Evolutionary conservation across 2,329 filamentous ascomycete species (phyloP).

Genomic region (Pseudogymnoascus sp.): DNA sequence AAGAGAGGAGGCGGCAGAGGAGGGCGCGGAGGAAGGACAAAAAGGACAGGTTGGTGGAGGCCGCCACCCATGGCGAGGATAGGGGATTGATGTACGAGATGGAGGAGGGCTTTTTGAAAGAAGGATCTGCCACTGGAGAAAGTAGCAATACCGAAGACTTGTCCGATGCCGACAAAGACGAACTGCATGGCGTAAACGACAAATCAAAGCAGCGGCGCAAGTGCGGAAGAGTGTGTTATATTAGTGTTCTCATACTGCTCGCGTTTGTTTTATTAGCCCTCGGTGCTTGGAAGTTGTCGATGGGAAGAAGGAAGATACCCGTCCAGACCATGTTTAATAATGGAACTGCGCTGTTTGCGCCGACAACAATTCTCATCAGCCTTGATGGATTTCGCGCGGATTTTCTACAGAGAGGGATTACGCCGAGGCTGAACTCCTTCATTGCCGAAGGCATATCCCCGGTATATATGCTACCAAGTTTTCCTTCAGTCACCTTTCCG

Average conservation of each 20-base stretch:
- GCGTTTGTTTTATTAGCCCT: conserved; percentile 50
- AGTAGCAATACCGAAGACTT: conserved; percentile 56
- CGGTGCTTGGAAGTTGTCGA: conserved; percentile 51
- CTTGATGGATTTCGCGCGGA: conserved; percentile 94
- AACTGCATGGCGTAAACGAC: conserved; percentile 39
- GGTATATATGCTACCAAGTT: conserved; percentile 86
- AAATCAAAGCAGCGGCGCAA: conserved; percentile 43
- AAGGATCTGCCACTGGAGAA: conserved; percentile 56
- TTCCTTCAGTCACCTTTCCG: conserved; percentile 93
- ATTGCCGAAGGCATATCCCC: conserved; percentile 80
- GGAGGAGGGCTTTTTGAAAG: conserved; percentile 70
- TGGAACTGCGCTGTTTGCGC: conserved; percentile 80
- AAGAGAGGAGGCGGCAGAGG: conserved; percentile 41
- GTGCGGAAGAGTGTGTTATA: conserved; percentile 48
- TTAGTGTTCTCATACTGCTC: conserved; percentile 44
- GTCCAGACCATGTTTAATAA: conserved; percentile 47
- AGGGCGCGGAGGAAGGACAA: conserved; percentile 41
- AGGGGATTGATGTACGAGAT: conserved; percentile 81
- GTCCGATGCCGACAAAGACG: conserved; percentile 48
- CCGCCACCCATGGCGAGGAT: conserved; percentile 57
- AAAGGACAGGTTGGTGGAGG: conserved; percentile 44
- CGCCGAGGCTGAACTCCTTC: conserved; percentile 72
- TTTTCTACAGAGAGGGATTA: conserved; percentile 76
- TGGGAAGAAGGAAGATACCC: conserved; percentile 33
- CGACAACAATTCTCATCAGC: conserved; percentile 88